Conservation (phyloP, 176 grass and related monocot species). For the Oryza nivara region DNA sequence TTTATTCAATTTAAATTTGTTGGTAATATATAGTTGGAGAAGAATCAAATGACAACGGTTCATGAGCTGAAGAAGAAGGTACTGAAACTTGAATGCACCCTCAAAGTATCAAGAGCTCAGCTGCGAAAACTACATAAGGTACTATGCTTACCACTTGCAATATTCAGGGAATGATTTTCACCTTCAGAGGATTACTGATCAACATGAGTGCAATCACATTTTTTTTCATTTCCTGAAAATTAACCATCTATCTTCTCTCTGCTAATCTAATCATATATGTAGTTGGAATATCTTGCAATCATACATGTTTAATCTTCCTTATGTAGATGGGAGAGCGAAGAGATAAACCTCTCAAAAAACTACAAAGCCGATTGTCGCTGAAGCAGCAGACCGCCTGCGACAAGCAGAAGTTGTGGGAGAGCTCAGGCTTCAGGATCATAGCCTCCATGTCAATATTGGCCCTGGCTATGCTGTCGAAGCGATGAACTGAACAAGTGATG, state of each 20-base stretch:
- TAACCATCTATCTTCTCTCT: neutral
- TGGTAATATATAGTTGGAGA: slow-evolving; percentile 48
- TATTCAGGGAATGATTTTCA: neutral
- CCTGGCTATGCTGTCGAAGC: slow-evolving; percentile 48
- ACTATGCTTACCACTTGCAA: neutral
- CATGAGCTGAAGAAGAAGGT: slow-evolving; percentile 60
- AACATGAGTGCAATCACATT: neutral
- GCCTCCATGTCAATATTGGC: slow-evolving; percentile 59
- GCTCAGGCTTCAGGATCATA: slow-evolving; percentile 56
- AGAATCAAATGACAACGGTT: slow-evolving; percentile 34
- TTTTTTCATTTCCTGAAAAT: neutral
- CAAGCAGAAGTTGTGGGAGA: slow-evolving; percentile 62
- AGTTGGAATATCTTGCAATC: neutral
- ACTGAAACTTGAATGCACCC: slow-evolving; percentile 60
- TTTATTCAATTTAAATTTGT: slow-evolving; percentile 9
- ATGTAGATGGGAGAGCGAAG: slow-evolving; percentile 54
- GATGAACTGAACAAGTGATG: neutral
- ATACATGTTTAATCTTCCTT: neutral
- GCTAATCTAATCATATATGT: neutral
- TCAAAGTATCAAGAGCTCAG: slow-evolving; percentile 29
- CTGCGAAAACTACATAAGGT: slow-evolving; percentile 4
- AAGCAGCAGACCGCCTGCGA: slow-evolving; percentile 5
- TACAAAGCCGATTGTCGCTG: slow-evolving; percentile 32
- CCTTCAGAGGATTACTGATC: neutral
- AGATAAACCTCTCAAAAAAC: slow-evolving; percentile 52